Percentiles rank a stretch among this genome's conserved stretches.
phyloP scores from a whole-genome alignment of 129 eudicot genomes.

The Flaveria trinervia region DNA sequence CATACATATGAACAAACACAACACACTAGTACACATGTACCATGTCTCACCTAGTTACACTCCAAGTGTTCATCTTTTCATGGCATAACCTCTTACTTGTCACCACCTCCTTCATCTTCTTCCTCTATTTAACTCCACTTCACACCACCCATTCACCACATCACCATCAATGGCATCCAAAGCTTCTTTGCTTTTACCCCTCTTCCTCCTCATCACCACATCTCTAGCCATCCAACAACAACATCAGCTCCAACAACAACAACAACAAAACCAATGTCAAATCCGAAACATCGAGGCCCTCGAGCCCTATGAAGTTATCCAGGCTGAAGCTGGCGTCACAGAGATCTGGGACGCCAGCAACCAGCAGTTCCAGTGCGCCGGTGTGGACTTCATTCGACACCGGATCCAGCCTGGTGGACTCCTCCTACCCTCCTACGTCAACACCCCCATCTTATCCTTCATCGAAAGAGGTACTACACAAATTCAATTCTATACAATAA shows the following conservation, averaged over 20 bases:
- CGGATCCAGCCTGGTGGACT: constrained; percentile 51
- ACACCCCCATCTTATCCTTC: constrained; percentile 54
- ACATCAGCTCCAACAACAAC: constrained; percentile 8
- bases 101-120: constrained; percentile 30
- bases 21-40: constrained; percentile 18
- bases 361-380: constrained; percentile 65
- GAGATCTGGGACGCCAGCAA: constrained; percentile 55
- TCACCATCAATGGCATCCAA: constrained; percentile 31
- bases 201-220: constrained; percentile 15
- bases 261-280: constrained; percentile 47
- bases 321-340: constrained; percentile 66
- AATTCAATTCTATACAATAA: too few relatives aligned
- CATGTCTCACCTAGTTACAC: not conserved
- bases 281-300: constrained; percentile 47
- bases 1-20: not conserved
- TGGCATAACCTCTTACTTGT: constrained; percentile 24
- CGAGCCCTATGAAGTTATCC: constrained; percentile 45
- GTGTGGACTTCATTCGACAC: constrained; percentile 51
- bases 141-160: constrained; percentile 28
- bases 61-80: constrained; percentile 15
- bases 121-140: constrained; percentile 21
- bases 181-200: constrained; percentile 29
- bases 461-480: constrained; percentile 45
- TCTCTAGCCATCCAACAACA: constrained; percentile 33
- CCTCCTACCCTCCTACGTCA: constrained; percentile 59